These are phyloP conservation scores for Panaeolus papilionaceus DNA, from an alignment of 768 basidiomycete species.

Conservation along the genomic window DNA sequence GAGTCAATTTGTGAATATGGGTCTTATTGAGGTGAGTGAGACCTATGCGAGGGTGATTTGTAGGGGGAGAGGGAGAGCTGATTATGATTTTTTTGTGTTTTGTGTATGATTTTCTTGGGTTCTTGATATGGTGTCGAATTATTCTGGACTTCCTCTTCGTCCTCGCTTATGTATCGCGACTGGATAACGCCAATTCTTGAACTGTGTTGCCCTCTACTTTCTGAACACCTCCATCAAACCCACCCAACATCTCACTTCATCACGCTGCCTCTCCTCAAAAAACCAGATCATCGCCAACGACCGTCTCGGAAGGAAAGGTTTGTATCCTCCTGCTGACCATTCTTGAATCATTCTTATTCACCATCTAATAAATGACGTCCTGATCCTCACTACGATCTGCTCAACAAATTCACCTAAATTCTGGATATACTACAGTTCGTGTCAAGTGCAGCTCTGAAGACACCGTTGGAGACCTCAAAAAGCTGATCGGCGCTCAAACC, in stretches of 20 bases:
- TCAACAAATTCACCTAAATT: background rate
- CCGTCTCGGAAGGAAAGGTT: slow-evolving; percentile 93
- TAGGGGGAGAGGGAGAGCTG: background rate
- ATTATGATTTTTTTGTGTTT: background rate
- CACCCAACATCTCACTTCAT: background rate
- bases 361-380: background rate
- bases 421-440: slow-evolving; percentile 60
- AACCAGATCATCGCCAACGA: slow-evolving; percentile 84
- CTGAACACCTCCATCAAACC: background rate
- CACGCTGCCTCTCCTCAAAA: background rate
- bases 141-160: background rate
- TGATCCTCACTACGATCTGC: too few relatives aligned
- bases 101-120: background rate
- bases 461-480: slow-evolving; percentile 97
- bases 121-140: background rate
- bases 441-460: slow-evolving; percentile 96
- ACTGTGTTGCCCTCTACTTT: too few relatives aligned
- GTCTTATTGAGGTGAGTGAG: slow-evolving; percentile 4
- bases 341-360: background rate
- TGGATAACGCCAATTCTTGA: too few relatives aligned
- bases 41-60: too few relatives aligned
- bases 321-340: slow-evolving; percentile 18
- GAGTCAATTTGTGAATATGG: background rate
- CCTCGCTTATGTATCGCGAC: too few relatives aligned
- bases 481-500: slow-evolving; percentile 94